Evolutionary conservation across 305 asterid species (phyloP).

Genomic region (Fraxinus ornus): DNA sequence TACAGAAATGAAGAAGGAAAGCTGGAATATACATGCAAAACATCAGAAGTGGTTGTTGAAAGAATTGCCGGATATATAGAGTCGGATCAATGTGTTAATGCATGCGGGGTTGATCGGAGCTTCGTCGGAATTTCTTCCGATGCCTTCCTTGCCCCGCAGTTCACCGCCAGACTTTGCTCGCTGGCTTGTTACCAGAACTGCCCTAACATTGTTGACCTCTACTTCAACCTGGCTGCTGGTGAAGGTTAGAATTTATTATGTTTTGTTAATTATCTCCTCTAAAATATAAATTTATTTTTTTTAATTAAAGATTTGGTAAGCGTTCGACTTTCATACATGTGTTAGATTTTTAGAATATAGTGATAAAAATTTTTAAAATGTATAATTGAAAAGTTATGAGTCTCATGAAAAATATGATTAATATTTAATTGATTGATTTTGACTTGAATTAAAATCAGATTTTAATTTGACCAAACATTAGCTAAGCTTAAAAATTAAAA

Average conservation of each 20-base stretch:
- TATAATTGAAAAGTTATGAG: no score
- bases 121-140: constrained; percentile 69
- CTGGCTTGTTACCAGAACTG: constrained; percentile 58
- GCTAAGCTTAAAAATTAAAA: no score
- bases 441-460: no score
- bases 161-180: constrained; percentile 57
- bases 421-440: no score
- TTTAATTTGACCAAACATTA: no score
- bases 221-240: constrained; percentile 69
- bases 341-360: not conserved
- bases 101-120: constrained; percentile 67
- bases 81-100: constrained; percentile 50
- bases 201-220: constrained; percentile 66
- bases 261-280: not conserved
- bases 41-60: constrained; percentile 69
- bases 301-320: not conserved
- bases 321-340: not conserved
- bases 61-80: constrained; percentile 57
- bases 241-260: constrained; percentile 49
- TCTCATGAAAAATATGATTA: no score
- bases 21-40: constrained; percentile 12
- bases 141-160: constrained; percentile 45
- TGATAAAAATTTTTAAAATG: no score
- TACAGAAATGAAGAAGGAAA: not conserved
- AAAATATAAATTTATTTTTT: not conserved